Evolutionary conservation across 345 rosid genomes (phyloP).

Genomic region (Laguncularia racemosa): DNA sequence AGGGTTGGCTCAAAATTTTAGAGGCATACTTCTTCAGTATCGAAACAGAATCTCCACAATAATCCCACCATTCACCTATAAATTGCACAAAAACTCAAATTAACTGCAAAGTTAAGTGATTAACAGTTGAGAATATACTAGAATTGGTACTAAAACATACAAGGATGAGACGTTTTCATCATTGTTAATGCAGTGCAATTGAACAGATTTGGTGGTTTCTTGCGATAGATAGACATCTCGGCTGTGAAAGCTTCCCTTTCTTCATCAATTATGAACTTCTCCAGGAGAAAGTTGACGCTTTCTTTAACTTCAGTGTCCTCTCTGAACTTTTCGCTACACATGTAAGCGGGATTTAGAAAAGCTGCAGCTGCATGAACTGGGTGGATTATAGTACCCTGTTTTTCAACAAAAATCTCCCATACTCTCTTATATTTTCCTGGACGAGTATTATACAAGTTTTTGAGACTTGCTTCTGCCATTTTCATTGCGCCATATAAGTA

Average conservation of each 20-base stretch:
- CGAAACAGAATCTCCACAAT: slow-evolving; percentile 6
- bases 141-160: background rate
- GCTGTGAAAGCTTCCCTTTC: background rate
- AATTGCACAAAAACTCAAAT: background rate
- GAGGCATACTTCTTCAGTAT: slow-evolving; percentile 8
- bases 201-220: slow-evolving; percentile 3
- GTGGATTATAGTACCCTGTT: background rate
- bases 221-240: slow-evolving; percentile 5
- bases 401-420: background rate
- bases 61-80: slow-evolving; percentile 16
- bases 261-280: slow-evolving; percentile 1
- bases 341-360: slow-evolving; percentile 12
- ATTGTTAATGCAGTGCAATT: background rate
- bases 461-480: background rate
- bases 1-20: slow-evolving; percentile 13
- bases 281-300: background rate
- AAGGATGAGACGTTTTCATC: slow-evolving; percentile 10
- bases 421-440: background rate
- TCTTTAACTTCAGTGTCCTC: background rate
- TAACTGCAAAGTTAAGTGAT: background rate
- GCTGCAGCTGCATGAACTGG: slow-evolving; percentile 12
- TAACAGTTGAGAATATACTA: background rate
- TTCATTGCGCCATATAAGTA: slow-evolving; percentile 2
- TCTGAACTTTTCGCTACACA: background rate
- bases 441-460: background rate